These are phyloP conservation scores for Botryotinia convoluta DNA, from an alignment of 2,329 filamentous ascomycete genomes.

Conservation along the genomic window DNA sequence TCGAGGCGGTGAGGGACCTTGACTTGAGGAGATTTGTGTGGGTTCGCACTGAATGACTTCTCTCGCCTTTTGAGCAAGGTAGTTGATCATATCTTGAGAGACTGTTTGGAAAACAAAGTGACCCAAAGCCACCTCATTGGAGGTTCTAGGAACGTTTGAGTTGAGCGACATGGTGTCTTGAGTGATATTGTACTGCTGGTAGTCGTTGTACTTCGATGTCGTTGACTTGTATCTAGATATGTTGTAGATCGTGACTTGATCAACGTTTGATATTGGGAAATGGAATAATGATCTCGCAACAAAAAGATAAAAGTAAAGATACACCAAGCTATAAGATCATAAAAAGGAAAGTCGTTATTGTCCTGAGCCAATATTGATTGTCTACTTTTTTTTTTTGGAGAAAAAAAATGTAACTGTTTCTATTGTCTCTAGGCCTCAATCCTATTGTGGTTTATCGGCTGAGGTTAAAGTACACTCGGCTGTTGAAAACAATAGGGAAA, in stretches of 20 bases:
- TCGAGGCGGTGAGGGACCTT: conserved; percentile 44
- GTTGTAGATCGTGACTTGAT: conserved; percentile 15
- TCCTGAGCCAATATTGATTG: background rate
- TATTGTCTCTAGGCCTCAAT: conserved; percentile 16
- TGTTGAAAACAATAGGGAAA: conserved; percentile 10
- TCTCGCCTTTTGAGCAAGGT: conserved; percentile 70
- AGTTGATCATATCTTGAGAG: conserved; percentile 71
- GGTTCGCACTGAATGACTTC: conserved; percentile 79
- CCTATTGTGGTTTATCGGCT: conserved; percentile 17
- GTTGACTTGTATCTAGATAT: conserved; percentile 13
- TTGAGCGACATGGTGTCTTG: conserved; percentile 6
- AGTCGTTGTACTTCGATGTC: background rate
- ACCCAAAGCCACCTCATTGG: conserved; percentile 71
- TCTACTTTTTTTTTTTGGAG: background rate
- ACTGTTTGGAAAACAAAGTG: conserved; percentile 78
- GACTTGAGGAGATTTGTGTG: conserved; percentile 39
- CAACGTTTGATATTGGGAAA: background rate
- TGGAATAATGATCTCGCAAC: conserved; percentile 6
- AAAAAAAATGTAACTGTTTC: conserved; percentile 6
- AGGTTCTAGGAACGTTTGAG: conserved; percentile 24
- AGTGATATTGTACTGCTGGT: background rate
- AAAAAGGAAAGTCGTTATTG: conserved; percentile 18
- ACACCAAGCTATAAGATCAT: conserved; percentile 17
- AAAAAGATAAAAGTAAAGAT: conserved; percentile 17
- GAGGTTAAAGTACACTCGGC: conserved; percentile 10